phyloP scores from a whole-genome alignment of 106 monocot genomes.

The Platanthera guangdongensis region DNA sequence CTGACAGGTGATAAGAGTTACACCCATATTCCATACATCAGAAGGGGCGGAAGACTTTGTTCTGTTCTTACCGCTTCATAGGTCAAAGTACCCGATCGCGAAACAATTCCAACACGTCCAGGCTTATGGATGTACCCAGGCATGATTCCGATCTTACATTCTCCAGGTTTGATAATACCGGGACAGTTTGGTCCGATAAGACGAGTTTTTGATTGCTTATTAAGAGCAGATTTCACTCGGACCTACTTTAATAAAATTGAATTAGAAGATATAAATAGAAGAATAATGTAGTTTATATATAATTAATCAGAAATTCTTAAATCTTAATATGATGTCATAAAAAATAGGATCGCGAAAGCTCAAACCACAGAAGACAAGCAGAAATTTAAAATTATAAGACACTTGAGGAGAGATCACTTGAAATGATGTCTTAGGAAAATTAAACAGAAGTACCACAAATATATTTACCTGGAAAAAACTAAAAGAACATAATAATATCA shows the following conservation, averaged over 20 bases:
- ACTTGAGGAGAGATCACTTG: neutral
- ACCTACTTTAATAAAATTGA: constrained; percentile 42
- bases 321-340: neutral
- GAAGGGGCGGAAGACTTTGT: neutral
- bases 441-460: neutral
- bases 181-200: constrained; percentile 97
- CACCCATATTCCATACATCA: too few species aligned
- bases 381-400: neutral
- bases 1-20: constrained; percentile 25
- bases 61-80: constrained; percentile 81
- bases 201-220: constrained; percentile 89
- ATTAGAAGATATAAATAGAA: neutral
- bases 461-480: neutral
- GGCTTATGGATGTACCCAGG: constrained; percentile 99
- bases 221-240: constrained; percentile 93
- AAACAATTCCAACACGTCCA: constrained; percentile 90
- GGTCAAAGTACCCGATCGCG: constrained; percentile 95
- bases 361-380: neutral
- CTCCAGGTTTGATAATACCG: constrained; percentile 97
- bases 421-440: neutral
- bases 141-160: constrained; percentile 99
- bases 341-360: too few species aligned
- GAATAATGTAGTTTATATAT: neutral
- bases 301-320: neutral
- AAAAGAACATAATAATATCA: neutral